A percentile compares a stretch with the other conserved stretches of the same genome.
These are phyloP conservation scores for Lepidium campestre DNA, from an alignment of 441 rosid species.

Conservation along the genomic window DNA sequence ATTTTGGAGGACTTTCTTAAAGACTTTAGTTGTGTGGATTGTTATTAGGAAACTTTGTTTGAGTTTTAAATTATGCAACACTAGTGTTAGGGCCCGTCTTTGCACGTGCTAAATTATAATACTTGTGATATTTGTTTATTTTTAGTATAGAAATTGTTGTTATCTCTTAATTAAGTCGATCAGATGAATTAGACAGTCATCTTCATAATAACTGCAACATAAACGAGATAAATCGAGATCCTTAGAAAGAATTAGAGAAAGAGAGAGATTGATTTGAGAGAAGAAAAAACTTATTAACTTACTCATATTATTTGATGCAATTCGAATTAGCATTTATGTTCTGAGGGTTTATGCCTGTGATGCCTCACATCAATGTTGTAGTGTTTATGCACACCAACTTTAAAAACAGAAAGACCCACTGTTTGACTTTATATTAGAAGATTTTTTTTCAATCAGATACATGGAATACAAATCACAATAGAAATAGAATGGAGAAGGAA, in stretches of 20 bases:
- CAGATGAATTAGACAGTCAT: slow-evolving; percentile 51
- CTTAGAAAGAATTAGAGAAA: not conserved
- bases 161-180: slow-evolving; percentile 57
- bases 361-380: not conserved
- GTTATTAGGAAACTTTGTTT: too few relatives aligned
- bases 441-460: too few relatives aligned
- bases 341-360: slow-evolving; percentile 4
- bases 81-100: too few relatives aligned
- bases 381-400: slow-evolving; percentile 1
- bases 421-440: too few relatives aligned
- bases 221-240: slow-evolving; percentile 3
- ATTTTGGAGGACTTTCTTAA: too few relatives aligned
- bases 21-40: too few relatives aligned
- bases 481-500: too few relatives aligned
- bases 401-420: not conserved
- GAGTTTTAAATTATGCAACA: too few relatives aligned
- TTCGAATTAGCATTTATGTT: slow-evolving; percentile 9
- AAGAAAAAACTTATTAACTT: not conserved
- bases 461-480: too few relatives aligned
- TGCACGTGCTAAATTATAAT: too few relatives aligned
- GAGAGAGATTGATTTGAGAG: not conserved
- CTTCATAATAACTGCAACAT: slow-evolving; percentile 49
- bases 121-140: too few relatives aligned
- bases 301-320: slow-evolving; percentile 21
- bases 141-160: not conserved